Evolutionary conservation across 371 early-diverging fungal genomes (phyloP).

Genomic region (Parasitella parasitica): DNA sequence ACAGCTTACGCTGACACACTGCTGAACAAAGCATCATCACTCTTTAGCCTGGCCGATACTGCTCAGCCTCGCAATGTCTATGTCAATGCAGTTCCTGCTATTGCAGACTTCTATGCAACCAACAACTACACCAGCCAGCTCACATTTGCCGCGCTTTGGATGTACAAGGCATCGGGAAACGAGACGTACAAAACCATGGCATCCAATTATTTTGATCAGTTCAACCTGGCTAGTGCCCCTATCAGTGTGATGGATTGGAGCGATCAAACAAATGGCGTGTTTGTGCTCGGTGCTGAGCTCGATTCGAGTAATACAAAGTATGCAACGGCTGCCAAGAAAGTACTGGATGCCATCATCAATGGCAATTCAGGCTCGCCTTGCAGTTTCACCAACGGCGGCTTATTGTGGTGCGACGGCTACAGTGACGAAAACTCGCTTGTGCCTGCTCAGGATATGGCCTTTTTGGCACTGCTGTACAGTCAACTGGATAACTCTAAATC

Average conservation of each 20-base stretch:
- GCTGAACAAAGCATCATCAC: slow-evolving; percentile 34
- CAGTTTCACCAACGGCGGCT: slow-evolving; percentile 50
- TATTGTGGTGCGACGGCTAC: slow-evolving; percentile 56
- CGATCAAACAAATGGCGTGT: slow-evolving; percentile 51
- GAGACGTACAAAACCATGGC: slow-evolving; percentile 49
- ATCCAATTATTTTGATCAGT: slow-evolving; percentile 46
- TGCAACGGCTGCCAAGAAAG: slow-evolving; percentile 31
- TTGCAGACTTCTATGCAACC: slow-evolving; percentile 41
- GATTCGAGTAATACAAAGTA: slow-evolving; percentile 43
- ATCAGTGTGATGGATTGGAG: slow-evolving; percentile 51
- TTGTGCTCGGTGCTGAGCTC: slow-evolving; percentile 53
- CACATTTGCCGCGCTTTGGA: slow-evolving; percentile 64
- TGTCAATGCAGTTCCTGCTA: slow-evolving; percentile 43
- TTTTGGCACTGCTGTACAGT: slow-evolving; percentile 45
- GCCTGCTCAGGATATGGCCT: slow-evolving; percentile 42
- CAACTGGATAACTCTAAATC: slow-evolving; percentile 26
- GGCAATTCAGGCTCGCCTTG: slow-evolving; percentile 38
- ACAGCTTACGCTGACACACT: slow-evolving; percentile 43
- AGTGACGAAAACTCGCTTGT: slow-evolving; percentile 53
- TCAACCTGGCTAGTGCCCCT: slow-evolving; percentile 7
- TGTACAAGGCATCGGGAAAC: slow-evolving; percentile 55
- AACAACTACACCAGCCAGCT: slow-evolving; percentile 53
- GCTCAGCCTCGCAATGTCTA: slow-evolving; percentile 57
- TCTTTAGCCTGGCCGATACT: slow-evolving; percentile 52
- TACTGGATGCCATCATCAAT: slow-evolving; percentile 31